A percentile compares a stretch with the other conserved stretches of the same genome.
Evolutionary conservation across 140 eudicot species (phyloP).

Genomic region (Anethum foeniculum): DNA sequence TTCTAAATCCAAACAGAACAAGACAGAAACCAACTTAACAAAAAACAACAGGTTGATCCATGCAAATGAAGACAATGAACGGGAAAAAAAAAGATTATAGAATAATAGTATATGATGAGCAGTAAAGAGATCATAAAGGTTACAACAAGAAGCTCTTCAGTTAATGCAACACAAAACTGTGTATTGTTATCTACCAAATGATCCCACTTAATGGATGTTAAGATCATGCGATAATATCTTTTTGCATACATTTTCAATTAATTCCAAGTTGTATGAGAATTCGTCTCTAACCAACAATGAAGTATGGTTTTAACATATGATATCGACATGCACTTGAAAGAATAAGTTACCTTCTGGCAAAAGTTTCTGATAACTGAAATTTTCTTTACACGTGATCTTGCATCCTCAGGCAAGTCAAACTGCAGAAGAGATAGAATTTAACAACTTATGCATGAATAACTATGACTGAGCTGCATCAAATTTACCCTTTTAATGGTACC

Average conservation of each 20-base stretch:
- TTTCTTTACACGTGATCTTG: conserved; percentile 61
- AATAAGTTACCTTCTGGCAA: conserved; percentile 60
- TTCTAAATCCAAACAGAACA: not conserved
- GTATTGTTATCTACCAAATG: not conserved
- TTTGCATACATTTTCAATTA: not conserved
- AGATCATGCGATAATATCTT: not conserved
- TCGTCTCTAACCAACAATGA: not conserved
- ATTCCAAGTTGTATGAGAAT: not conserved
- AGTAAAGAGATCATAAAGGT: not conserved
- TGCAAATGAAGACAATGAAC: not conserved
- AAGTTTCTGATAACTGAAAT: conserved; percentile 90
- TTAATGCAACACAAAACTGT: not conserved
- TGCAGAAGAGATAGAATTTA: conserved; percentile 22
- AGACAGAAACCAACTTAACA: not conserved
- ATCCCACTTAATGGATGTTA: not conserved
- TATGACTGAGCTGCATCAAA: not conserved
- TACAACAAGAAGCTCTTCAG: not conserved
- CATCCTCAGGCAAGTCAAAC: conserved; percentile 92
- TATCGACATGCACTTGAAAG: not conserved
- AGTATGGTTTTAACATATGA: not conserved
- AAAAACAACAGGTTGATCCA: not conserved
- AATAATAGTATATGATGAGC: not conserved
- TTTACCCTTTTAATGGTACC: conserved; percentile 34
- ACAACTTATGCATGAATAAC: not conserved
- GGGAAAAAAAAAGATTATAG: not conserved